A percentile compares a stretch with the other conserved stretches of the same genome.
These are phyloP conservation scores for Pascua sp. DNA, from an alignment of 1,284 basidiomycete species.

Conservation along the genomic window DNA sequence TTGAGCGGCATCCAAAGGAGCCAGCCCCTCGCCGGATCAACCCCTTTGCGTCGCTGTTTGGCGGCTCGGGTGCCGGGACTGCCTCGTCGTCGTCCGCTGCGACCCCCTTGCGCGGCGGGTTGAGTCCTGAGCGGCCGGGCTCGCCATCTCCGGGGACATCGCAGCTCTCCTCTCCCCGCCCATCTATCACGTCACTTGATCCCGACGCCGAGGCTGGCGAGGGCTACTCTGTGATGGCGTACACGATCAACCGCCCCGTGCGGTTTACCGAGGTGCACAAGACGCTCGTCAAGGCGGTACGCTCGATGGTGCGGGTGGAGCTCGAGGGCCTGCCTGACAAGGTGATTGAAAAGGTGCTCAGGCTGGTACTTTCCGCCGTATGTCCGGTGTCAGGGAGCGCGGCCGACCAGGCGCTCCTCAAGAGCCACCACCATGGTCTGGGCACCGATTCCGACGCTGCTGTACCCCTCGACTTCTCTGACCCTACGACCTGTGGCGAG, in stretches of 20 bases:
- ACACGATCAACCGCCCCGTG: conserved; percentile 41
- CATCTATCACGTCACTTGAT: conserved; percentile 34
- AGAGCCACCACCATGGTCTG: conserved; percentile 23
- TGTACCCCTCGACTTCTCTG: conserved; percentile 31
- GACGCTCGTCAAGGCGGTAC: conserved; percentile 59
- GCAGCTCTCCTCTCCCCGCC: conserved; percentile 25
- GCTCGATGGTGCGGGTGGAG: conserved; percentile 58
- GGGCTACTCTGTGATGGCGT: conserved; percentile 42
- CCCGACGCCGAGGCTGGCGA: conserved; percentile 24
- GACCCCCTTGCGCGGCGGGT: not conserved
- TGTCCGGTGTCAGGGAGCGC: conserved; percentile 17
- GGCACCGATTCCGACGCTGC: not conserved
- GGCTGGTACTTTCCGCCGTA: conserved; percentile 34
- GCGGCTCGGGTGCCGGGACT: conserved; percentile 9
- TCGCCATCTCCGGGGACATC: conserved; percentile 14
- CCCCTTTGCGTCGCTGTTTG: conserved; percentile 46
- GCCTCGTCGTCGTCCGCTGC: conserved; percentile 4
- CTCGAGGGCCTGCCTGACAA: conserved; percentile 58
- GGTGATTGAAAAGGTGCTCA: conserved; percentile 61
- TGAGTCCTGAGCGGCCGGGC: conserved; percentile 46
- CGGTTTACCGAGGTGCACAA: conserved; percentile 57
- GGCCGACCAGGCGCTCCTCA: conserved; percentile 26
- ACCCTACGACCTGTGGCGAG: conserved; percentile 53
- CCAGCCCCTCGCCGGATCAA: conserved; percentile 31
- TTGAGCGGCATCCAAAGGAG: conserved; percentile 23